Base-by-base conservation (phyloP, 305 asterid species). In the Euphrasia arctica region DNA sequence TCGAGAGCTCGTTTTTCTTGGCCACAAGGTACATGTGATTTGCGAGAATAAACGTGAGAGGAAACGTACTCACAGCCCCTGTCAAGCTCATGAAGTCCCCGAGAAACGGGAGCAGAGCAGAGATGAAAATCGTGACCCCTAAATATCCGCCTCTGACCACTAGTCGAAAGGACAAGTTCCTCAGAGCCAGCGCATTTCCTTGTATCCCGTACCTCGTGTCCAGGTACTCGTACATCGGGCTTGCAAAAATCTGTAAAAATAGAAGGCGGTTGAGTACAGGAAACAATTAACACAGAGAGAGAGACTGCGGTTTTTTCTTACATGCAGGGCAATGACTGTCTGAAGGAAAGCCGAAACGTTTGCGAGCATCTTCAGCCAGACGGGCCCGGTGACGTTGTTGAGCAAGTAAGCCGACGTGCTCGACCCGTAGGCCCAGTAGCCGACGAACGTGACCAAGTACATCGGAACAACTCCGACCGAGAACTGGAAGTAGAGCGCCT, bases 71-170 rank as follows among this genome's bases (percentile, higher is more conserved):
- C 29, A 87, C 63, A 5, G 98, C 97, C 48, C 98, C 98, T 0
- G 98, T 81, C 2, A 91, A 85, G 83, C 95, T 89, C 98, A 91
- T 91, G 79, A 91, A 91, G 68, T 91, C 98, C 61, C 98, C 98
- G 67, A 91, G 60, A 75, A 89, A 91, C 10, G 98, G 97, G 60
- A 92, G 76, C 82, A 89, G n/a, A 3, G 98, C 95, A 3, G 98
- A 74, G 1, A 92, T 79, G 4, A 92, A 83, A 0, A 96, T 74
- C 2, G 86, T 92, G 34, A 83, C n/a, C 0, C 70, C 90, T 3
- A 91, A 39, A 64, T 89, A 92, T 18, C 97, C 91, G 0, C 95
- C 97, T 68, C 98, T 80, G 58, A 92, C 96, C 0, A 70, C 5
- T 22, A 84, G 9, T 49, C 98, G 73, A 82, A 89, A 91, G 9